Conservation (phyloP, 2,329 filamentous ascomycete genomes). For the Fusarium continuum region DNA sequence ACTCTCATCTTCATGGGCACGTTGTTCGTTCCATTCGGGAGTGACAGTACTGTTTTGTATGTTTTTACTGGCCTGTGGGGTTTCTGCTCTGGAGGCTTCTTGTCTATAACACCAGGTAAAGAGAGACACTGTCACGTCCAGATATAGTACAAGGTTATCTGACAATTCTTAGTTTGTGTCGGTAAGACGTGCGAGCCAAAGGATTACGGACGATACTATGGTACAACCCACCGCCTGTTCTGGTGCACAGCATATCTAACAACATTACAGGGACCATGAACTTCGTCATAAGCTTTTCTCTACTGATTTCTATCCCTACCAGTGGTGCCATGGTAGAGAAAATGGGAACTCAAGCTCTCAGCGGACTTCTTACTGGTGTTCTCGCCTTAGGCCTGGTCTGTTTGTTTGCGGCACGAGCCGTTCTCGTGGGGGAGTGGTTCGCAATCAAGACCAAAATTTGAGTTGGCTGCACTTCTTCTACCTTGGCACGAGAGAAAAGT, state of each 20-base stretch:
- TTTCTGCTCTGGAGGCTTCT: not conserved
- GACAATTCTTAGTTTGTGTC: not conserved
- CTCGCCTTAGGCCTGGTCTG: not conserved
- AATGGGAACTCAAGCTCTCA: conserved; percentile 10
- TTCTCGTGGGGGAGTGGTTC: conserved; percentile 1
- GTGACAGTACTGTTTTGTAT: not conserved
- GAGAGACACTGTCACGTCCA: fast-evolving
- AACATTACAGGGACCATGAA: not conserved
- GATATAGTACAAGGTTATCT: not conserved
- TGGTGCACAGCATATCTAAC: not conserved
- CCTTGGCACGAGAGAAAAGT: no score
- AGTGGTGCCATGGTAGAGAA: conserved; percentile 10
- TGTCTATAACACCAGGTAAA: conserved; percentile 5
- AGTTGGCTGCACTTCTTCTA: not conserved
- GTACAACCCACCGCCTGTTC: fast-evolving
- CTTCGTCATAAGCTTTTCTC: conserved; percentile 8
- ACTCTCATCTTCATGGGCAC: conserved; percentile 4
- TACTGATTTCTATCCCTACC: not conserved
- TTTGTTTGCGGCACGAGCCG: conserved; percentile 1
- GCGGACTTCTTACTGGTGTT: conserved; percentile 3
- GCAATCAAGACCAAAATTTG: not conserved
- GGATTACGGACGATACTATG: conserved; percentile 13
- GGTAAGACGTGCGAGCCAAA: conserved; percentile 15
- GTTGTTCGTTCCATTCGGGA: not conserved
- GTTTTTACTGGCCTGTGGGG: conserved; percentile 6